Evolutionary conservation across 179 eudicot species (phyloP).

Genomic region (Carnegiea gigantea): DNA sequence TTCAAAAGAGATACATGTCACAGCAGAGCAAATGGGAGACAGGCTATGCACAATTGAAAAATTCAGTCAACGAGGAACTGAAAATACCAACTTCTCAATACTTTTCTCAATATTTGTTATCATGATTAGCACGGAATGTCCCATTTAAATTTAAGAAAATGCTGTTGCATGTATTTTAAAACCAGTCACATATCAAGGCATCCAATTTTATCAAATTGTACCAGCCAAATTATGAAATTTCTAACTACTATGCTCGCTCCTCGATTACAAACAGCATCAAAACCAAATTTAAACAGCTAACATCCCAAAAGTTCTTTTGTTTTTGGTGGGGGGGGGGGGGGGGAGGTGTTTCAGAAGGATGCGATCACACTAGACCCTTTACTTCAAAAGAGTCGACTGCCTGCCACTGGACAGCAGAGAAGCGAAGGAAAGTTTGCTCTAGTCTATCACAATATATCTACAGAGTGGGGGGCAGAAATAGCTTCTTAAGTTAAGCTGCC

Average conservation of each 20-base stretch:
- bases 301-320: not conserved
- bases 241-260: not conserved
- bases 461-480: too few species aligned
- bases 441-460: too few species aligned
- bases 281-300: not conserved
- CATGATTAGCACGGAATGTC: not conserved
- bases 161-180: not conserved
- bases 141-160: not conserved
- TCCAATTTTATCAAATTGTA: not conserved
- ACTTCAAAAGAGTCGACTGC: too few species aligned
- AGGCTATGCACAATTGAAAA: not conserved
- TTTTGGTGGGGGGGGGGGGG: not conserved
- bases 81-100: not conserved
- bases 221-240: not conserved
- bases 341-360: not conserved
- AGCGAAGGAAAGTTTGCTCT: too few species aligned
- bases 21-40: not conserved
- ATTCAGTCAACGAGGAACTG: not conserved
- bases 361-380: too few species aligned
- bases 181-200: not conserved
- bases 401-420: too few species aligned
- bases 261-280: not conserved
- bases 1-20: conserved; percentile 42
- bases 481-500: too few species aligned
- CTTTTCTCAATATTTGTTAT: not conserved